phyloP scores from a whole-genome alignment of 164 flowering plant genomes.

The Vitis amurensis region DNA sequence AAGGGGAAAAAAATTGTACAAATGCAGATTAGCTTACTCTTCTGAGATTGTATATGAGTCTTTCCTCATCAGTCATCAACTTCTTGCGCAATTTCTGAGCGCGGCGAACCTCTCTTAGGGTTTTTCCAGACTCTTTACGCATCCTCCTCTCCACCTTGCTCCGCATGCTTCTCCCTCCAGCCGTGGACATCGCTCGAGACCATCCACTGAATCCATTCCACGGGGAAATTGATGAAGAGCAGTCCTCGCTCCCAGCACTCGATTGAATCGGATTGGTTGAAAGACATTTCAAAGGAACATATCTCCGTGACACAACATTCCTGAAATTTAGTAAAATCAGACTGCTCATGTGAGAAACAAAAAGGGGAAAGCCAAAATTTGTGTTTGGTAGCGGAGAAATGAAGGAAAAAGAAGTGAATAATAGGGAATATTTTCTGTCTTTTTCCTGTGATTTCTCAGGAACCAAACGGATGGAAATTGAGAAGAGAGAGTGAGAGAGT shows the following conservation, averaged over 20 bases:
- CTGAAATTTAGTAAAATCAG: constrained; percentile 17
- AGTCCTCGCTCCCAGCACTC: constrained; percentile 6
- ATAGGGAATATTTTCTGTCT: not conserved
- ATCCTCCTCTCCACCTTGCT: constrained; percentile 76
- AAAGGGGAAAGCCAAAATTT: not conserved
- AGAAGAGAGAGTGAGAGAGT: constrained; percentile 6
- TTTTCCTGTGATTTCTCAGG: not conserved
- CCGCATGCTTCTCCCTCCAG: constrained; percentile 65
- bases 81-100: constrained; percentile 69
- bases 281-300: constrained; percentile 7
- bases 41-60: constrained; percentile 75
- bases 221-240: not conserved
- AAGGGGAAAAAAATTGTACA: not conserved
- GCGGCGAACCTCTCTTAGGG: constrained; percentile 64
- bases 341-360: not conserved
- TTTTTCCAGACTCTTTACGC: constrained; percentile 75
- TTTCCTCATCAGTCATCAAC: constrained; percentile 86
- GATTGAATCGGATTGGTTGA: constrained; percentile 24
- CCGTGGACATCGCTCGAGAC: constrained; percentile 48
- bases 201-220: constrained; percentile 28
- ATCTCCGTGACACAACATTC: constrained; percentile 12
- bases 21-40: constrained; percentile 41
- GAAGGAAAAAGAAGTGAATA: not conserved
- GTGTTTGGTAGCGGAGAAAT: not conserved
- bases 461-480: not conserved